Percentiles rank a stretch among this genome's conserved stretches.
phyloP scores from a whole-genome alignment of 768 basidiomycete species.

The Lactarius hengduanensis region DNA sequence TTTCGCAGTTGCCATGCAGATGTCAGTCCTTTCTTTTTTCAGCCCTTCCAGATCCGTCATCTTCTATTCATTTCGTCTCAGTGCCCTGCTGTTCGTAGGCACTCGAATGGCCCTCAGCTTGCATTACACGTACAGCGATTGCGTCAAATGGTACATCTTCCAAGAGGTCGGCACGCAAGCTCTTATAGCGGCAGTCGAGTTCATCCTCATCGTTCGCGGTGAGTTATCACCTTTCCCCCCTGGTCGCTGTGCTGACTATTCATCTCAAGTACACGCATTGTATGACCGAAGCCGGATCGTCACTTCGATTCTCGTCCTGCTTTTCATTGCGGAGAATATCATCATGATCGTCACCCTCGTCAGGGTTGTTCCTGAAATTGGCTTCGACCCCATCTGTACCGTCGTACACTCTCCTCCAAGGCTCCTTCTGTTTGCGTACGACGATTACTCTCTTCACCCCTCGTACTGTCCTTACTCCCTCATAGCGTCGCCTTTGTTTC shows the following conservation, averaged over 20 bases:
- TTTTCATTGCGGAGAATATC: constrained; percentile 24
- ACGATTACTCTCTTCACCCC: not conserved
- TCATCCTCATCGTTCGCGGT: constrained; percentile 34
- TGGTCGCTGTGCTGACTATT: not conserved
- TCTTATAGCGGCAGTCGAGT: constrained; percentile 29
- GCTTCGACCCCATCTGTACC: constrained; percentile 19
- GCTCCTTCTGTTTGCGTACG: constrained; percentile 25
- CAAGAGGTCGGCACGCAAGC: constrained; percentile 25
- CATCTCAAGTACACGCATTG: constrained; percentile 23
- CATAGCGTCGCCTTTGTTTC: constrained; percentile 31
- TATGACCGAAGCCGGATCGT: constrained; percentile 23
- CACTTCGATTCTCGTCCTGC: constrained; percentile 6
- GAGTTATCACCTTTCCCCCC: constrained; percentile 1
- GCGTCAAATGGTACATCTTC: constrained; percentile 26
- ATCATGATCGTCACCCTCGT: constrained; percentile 23
- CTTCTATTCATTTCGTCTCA: not conserved
- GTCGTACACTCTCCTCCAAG: constrained; percentile 18
- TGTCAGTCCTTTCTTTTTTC: constrained; percentile 4
- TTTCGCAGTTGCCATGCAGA: constrained; percentile 25
- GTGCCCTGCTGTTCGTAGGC: constrained; percentile 25
- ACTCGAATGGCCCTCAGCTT: constrained; percentile 12
- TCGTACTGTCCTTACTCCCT: not conserved
- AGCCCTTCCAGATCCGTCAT: not conserved
- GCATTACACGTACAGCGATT: constrained; percentile 29
- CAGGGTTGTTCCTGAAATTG: constrained; percentile 11